Evolutionary conservation across 2,329 filamentous ascomycete species (phyloP).

Genomic region (Aureobasidium leucospermi): DNA sequence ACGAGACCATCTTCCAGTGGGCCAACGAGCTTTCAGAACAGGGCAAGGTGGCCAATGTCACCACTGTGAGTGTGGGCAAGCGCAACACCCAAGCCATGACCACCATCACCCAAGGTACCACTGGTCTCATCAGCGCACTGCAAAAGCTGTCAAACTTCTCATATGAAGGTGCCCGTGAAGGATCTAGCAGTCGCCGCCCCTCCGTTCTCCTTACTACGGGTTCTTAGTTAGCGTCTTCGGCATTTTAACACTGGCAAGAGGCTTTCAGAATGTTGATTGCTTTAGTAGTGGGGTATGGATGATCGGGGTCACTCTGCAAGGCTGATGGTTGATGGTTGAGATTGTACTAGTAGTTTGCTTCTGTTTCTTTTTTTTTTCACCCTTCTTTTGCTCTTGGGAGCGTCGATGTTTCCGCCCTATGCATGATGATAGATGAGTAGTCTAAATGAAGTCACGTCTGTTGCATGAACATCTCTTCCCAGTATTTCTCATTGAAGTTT

Average conservation of each 20-base stretch:
- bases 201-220: conserved; percentile 10
- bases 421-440: conserved; percentile 4
- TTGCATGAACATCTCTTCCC: neutral
- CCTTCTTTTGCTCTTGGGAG: neutral
- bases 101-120: conserved; percentile 85
- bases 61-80: conserved; percentile 78
- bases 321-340: neutral
- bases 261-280: neutral
- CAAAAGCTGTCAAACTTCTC: conserved; percentile 9
- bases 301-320: neutral
- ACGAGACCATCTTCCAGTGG: conserved; percentile 92
- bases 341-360: neutral
- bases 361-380: neutral
- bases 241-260: neutral
- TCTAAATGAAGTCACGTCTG: neutral
- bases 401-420: neutral
- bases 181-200: neutral
- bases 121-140: conserved; percentile 36
- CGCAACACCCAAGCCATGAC: conserved; percentile 81
- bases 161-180: neutral
- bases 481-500: no score
- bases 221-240: neutral
- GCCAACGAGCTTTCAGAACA: conserved; percentile 68
- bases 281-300: neutral
- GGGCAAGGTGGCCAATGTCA: conserved; percentile 48